Evolutionary conservation across 495 filamentous ascomycete genomes (phyloP).

Genomic region (Aspergillus taichungensis): DNA sequence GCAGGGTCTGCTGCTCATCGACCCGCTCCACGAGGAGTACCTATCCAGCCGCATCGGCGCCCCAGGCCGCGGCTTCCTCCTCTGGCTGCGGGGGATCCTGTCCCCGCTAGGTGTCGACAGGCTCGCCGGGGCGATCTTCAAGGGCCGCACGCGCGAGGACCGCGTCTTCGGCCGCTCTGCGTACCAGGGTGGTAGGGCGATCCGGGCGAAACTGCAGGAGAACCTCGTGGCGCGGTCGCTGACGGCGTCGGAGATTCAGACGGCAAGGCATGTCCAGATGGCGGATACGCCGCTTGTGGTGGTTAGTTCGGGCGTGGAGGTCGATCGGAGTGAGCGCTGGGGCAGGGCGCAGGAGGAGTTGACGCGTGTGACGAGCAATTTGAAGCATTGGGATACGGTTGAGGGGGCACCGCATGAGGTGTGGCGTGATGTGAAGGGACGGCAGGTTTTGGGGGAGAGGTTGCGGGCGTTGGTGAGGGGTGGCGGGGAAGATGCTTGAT

Average conservation of each 20-base stretch:
- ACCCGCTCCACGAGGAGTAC: slow-evolving; percentile 79
- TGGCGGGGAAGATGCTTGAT: not conserved
- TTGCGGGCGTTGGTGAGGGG: slow-evolving; percentile 49
- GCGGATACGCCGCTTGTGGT: slow-evolving; percentile 64
- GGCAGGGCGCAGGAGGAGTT: slow-evolving; percentile 71
- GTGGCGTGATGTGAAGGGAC: slow-evolving; percentile 63
- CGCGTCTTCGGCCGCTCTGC: slow-evolving; percentile 70
- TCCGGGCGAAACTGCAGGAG: slow-evolving; percentile 89
- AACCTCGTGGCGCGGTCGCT: slow-evolving; percentile 76
- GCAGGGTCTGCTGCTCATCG: slow-evolving; percentile 73
- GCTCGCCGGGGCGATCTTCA: slow-evolving; percentile 66
- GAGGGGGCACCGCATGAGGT: slow-evolving; percentile 77
- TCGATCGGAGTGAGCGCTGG: slow-evolving; percentile 56
- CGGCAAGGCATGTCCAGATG: slow-evolving; percentile 67
- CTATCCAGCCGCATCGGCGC: slow-evolving; percentile 50
- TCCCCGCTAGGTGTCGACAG: slow-evolving; percentile 81
- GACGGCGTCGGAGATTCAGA: slow-evolving; percentile 69
- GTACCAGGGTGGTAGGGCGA: slow-evolving; percentile 68
- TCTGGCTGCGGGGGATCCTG: slow-evolving; percentile 79
- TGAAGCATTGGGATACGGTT: slow-evolving; percentile 81
- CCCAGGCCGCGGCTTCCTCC: slow-evolving; percentile 63
- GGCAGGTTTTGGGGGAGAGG: slow-evolving; percentile 60
- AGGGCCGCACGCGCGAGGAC: slow-evolving; percentile 70
- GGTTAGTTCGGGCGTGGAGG: slow-evolving; percentile 69
- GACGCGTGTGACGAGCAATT: slow-evolving; percentile 63